Conservation (phyloP, 2,329 filamentous ascomycete species). For the Trichothecium roseum region DNA sequence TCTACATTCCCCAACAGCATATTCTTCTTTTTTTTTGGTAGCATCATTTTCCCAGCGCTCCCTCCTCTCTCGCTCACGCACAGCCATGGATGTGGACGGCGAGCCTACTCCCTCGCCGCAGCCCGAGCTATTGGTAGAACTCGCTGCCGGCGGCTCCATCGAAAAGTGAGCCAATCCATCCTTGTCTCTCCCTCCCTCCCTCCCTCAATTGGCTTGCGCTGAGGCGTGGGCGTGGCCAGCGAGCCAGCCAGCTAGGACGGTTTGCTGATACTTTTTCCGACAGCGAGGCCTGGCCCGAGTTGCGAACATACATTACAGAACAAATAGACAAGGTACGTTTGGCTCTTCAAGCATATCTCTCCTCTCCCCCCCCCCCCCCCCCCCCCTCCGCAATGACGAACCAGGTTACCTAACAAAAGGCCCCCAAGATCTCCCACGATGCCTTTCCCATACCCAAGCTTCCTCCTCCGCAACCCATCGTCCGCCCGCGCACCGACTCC, state of each 20-base stretch:
- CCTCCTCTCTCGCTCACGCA: slow-evolving; percentile 12
- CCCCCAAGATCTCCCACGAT: slow-evolving; percentile 69
- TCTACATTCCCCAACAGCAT: neutral
- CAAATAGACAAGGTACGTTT: slow-evolving; percentile 51
- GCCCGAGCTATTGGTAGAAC: slow-evolving; percentile 33
- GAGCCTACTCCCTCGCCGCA: slow-evolving; percentile 16
- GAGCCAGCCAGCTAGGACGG: no score
- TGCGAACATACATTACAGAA: slow-evolving; percentile 54
- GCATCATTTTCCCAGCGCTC: neutral
- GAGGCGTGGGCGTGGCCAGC: no score
- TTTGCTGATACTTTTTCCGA: slow-evolving; percentile 10
- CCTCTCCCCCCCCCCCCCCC: no score
- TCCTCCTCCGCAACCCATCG: slow-evolving; percentile 31
- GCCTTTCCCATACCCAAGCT: slow-evolving; percentile 64
- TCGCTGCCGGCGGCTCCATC: slow-evolving; percentile 41
- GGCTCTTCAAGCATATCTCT: no score
- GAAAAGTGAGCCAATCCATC: slow-evolving; percentile 51
- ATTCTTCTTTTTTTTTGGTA: neutral
- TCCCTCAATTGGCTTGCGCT: slow-evolving; percentile 4
- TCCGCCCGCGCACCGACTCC: slow-evolving; percentile 23
- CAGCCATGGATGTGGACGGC: slow-evolving; percentile 43
- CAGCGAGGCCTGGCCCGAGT: slow-evolving; percentile 59
- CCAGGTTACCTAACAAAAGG: no score
- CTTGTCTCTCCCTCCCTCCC: no score
- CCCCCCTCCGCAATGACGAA: no score